A percentile compares a stretch with the other conserved stretches of the same genome.
phyloP scores from a whole-genome alignment of 306 rosid species.

The Medicago ruthenica region DNA sequence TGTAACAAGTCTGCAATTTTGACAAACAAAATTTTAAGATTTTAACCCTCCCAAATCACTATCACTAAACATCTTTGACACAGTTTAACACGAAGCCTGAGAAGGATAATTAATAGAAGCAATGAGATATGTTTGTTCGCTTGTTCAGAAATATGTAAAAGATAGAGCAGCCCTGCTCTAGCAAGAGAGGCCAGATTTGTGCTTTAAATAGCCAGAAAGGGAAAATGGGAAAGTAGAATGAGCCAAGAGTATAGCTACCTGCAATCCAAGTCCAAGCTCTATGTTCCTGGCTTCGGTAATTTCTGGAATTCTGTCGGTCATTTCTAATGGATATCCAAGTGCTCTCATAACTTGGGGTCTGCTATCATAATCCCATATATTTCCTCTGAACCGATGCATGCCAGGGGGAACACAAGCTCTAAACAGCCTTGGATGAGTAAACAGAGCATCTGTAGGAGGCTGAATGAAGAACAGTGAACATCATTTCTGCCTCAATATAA shows the following conservation, averaged over 20 bases:
- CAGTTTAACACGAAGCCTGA: constrained; percentile 19
- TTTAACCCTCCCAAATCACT: neutral
- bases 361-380: constrained; percentile 89
- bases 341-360: constrained; percentile 73
- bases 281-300: constrained; percentile 84
- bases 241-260: constrained; percentile 55
- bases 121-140: constrained; percentile 10
- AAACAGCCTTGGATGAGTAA: constrained; percentile 91
- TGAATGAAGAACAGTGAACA: constrained; percentile 51
- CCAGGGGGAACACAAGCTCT: constrained; percentile 98
- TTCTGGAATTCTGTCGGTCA: constrained; percentile 73
- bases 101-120: constrained; percentile 17
- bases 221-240: constrained; percentile 34
- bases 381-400: constrained; percentile 95
- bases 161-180: neutral
- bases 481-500: constrained; percentile 43
- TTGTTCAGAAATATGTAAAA: constrained; percentile 9
- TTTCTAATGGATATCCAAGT: constrained; percentile 76
- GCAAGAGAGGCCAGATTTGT: constrained; percentile 16
- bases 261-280: constrained; percentile 97
- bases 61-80: constrained; percentile 13
- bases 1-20: constrained; percentile 23
- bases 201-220: constrained; percentile 9
- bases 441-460: constrained; percentile 98
- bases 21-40: constrained; percentile 12